A percentile compares a stretch with the other conserved stretches of the same genome.
These are phyloP conservation scores for Asterochloris erici DNA, from an alignment of 139 green algal species.

Conservation along the genomic window DNA sequence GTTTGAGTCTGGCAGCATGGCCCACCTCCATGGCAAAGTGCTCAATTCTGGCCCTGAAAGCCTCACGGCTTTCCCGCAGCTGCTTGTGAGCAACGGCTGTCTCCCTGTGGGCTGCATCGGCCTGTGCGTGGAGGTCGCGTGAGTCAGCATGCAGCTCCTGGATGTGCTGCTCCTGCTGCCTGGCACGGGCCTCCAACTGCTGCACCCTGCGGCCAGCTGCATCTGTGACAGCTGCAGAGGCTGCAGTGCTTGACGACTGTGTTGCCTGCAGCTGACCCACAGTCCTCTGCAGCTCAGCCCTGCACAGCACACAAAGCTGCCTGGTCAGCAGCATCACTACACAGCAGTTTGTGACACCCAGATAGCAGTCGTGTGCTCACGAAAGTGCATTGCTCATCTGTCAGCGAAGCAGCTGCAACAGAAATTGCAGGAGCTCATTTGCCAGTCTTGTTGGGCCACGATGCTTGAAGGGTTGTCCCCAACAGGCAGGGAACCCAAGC, in stretches of 20 bases:
- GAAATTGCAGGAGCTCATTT: too few species aligned
- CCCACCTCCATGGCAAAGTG: neutral
- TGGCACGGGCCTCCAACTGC: constrained; percentile 16
- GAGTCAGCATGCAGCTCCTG: constrained; percentile 32
- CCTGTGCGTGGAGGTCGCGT: constrained; percentile 6
- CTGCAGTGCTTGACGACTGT: constrained; percentile 7
- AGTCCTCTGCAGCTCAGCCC: constrained; percentile 14
- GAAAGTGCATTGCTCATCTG: too few species aligned
- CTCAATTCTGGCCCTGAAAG: constrained; percentile 11
- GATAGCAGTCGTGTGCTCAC: too few species aligned
- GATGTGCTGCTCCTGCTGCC: constrained; percentile 28
- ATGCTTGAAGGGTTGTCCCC: too few species aligned
- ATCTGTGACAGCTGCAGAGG: neutral
- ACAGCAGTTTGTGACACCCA: too few species aligned
- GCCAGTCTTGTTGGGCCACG: too few species aligned
- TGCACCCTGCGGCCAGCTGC: neutral
- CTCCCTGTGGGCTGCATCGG: constrained; percentile 1
- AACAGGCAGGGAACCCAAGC: too few species aligned
- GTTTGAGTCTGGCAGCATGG: too few species aligned
- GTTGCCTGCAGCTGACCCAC: constrained; percentile 13
- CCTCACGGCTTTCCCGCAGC: constrained; percentile 10
- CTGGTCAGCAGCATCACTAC: neutral
- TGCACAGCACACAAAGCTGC: constrained; percentile 18
- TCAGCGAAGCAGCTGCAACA: too few species aligned
- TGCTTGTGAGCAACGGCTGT: constrained; percentile 9